Conservation (phyloP, 2,329 filamentous ascomycete species). For the Geosmithia putterillii region DNA sequence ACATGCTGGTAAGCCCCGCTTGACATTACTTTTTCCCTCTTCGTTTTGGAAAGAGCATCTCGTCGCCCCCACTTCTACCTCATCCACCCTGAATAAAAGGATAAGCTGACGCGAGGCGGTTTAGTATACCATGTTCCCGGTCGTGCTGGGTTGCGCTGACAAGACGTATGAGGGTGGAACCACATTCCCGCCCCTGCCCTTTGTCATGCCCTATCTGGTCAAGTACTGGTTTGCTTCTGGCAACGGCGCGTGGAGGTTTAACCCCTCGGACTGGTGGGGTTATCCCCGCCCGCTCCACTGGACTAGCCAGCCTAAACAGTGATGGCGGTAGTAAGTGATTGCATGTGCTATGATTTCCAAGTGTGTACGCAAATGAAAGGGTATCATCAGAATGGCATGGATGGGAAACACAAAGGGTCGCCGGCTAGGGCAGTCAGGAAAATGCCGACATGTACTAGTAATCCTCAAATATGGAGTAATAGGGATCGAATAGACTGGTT, state of each 20-base stretch:
- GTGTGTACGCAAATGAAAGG: no score
- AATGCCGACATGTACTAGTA: no score
- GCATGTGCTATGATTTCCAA: no score
- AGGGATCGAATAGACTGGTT: no score
- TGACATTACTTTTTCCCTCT: background rate
- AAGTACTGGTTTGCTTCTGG: slow-evolving; percentile 1
- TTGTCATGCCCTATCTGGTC: background rate
- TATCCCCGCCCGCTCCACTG: background rate
- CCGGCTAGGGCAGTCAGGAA: no score
- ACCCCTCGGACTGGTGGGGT: slow-evolving; percentile 1
- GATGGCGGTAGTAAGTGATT: no score
- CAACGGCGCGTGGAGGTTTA: slow-evolving; percentile 1
- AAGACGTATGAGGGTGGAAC: slow-evolving; percentile 1
- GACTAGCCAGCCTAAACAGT: background rate
- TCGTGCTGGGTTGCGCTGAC: background rate
- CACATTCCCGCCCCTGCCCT: background rate
- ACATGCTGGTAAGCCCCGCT: background rate
- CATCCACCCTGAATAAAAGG: background rate
- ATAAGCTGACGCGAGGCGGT: background rate
- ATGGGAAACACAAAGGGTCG: no score
- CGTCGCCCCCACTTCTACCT: background rate
- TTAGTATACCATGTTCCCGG: background rate
- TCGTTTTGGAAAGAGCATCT: background rate
- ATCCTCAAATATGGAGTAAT: no score
- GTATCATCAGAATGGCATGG: no score